A percentile compares a stretch with the other conserved stretches of the same genome.
phyloP scores from a whole-genome alignment of 2,329 filamentous ascomycete species.

The Phialocephala subalpina region DNA sequence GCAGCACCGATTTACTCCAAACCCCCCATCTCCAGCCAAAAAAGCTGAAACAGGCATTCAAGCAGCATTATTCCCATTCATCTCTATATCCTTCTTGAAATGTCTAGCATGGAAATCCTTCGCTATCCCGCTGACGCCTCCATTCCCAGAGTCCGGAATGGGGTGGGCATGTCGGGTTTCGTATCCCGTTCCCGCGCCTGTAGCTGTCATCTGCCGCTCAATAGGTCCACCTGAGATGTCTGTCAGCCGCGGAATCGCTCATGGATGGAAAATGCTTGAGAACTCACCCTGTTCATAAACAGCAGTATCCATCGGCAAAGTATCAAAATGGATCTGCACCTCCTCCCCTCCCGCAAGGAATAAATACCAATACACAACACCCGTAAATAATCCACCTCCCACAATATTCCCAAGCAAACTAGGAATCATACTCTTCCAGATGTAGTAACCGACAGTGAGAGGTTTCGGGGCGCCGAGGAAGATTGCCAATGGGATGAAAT shows the following conservation, averaged over 20 bases:
- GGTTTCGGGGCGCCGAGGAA: slow-evolving; percentile 53
- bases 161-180: slow-evolving; percentile 4
- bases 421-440: slow-evolving; percentile 65
- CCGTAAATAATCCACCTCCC: slow-evolving; percentile 61
- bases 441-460: slow-evolving; percentile 57
- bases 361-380: slow-evolving; percentile 57
- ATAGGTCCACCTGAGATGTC: slow-evolving; percentile 21
- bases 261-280: background rate
- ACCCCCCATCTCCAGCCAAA: background rate
- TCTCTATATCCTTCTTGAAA: slow-evolving; percentile 26
- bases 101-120: slow-evolving; percentile 29
- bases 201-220: slow-evolving; percentile 25
- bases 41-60: background rate
- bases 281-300: slow-evolving; percentile 32
- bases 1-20: background rate
- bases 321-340: slow-evolving; percentile 40
- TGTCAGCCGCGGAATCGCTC: background rate
- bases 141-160: slow-evolving; percentile 32
- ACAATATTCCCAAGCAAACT: slow-evolving; percentile 60
- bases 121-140: slow-evolving; percentile 30
- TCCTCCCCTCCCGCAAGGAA: slow-evolving; percentile 45
- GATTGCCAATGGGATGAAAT: slow-evolving; percentile 58
- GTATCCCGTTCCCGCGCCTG: slow-evolving; percentile 31
- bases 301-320: slow-evolving; percentile 26
- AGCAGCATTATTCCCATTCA: slow-evolving; percentile 13